These are phyloP conservation scores for Periconia sp. DNA, from an alignment of 2,329 filamentous ascomycete species.

Conservation along the genomic window DNA sequence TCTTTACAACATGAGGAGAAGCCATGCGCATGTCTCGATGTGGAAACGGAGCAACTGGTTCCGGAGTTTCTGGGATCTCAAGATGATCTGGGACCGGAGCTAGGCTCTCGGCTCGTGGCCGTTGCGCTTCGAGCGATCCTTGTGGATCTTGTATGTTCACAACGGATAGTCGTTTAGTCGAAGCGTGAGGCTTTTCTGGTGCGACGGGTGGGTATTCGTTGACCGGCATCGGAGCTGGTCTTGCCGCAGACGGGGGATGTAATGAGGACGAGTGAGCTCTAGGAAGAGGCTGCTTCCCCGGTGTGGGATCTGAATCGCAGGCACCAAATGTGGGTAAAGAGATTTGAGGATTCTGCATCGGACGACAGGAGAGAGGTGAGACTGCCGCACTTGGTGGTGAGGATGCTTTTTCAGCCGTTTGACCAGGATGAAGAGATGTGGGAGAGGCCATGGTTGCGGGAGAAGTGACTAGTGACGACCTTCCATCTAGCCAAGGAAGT, in stretches of 20 bases:
- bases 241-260: constrained; percentile 10
- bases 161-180: constrained; percentile 16
- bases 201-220: constrained; percentile 1
- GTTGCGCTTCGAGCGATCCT: constrained; percentile 5
- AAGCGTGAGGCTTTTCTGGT: constrained; percentile 9
- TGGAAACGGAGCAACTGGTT: constrained; percentile 10
- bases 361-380: constrained; percentile 8
- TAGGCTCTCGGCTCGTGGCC: constrained; percentile 19
- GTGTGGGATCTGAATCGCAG: constrained; percentile 8
- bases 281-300: constrained; percentile 15
- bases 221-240: constrained; percentile 5
- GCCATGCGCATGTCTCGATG: constrained; percentile 6
- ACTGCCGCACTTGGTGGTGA: neutral
- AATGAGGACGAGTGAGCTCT: constrained; percentile 16
- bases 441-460: constrained; percentile 4
- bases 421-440: neutral
- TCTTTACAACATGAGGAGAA: constrained; percentile 17
- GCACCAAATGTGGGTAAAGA: neutral
- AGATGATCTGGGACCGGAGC: constrained; percentile 28
- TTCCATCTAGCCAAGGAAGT: constrained; percentile 37
- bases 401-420: neutral
- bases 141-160: constrained; percentile 11
- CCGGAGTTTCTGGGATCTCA: constrained; percentile 18
- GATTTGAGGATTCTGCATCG: neutral
- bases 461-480: constrained; percentile 10